phyloP scores from a whole-genome alignment of 2,329 filamentous ascomycete species.

The Cytospora mali region DNA sequence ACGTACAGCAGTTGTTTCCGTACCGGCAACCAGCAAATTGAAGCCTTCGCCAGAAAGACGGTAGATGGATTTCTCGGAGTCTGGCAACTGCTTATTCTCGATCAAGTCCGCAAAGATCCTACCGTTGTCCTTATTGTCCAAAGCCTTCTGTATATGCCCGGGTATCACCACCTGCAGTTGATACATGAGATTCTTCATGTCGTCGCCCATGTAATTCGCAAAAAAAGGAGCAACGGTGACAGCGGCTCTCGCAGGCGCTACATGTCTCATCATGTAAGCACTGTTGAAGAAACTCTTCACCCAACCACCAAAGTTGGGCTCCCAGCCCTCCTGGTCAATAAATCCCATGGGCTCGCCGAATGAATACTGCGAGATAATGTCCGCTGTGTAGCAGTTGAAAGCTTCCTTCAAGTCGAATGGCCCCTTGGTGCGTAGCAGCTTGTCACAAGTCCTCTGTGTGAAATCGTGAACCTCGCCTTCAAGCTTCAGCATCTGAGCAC shows the following conservation, averaged over 20 bases:
- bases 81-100: conserved; percentile 30
- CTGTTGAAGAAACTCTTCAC: conserved; percentile 31
- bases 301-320: conserved; percentile 30
- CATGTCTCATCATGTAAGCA: conserved; percentile 34
- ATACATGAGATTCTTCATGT: conserved; percentile 34
- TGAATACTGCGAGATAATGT: conserved; percentile 14
- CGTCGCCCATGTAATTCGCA: conserved; percentile 29
- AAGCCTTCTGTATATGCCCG: conserved; percentile 32
- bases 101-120: conserved; percentile 36
- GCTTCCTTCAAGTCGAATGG: conserved; percentile 17
- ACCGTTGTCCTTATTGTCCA: conserved; percentile 29
- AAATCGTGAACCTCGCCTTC: conserved; percentile 35
- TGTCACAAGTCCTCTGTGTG: conserved; percentile 36
- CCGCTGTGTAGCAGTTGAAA: conserved; percentile 17
- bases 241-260: conserved; percentile 34
- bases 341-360: conserved; percentile 24
- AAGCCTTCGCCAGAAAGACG: conserved; percentile 31
- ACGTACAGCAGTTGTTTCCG: conserved; percentile 28
- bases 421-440: conserved; percentile 28
- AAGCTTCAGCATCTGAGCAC: conserved; percentile 36
- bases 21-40: conserved; percentile 30
- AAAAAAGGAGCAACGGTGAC: conserved; percentile 33
- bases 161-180: conserved; percentile 35
- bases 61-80: conserved; percentile 28
- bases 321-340: conserved; percentile 18